These are phyloP conservation scores for Globisporangium recalcitrans DNA, from an alignment of 352 stramenopile species.

Conservation along the genomic window DNA sequence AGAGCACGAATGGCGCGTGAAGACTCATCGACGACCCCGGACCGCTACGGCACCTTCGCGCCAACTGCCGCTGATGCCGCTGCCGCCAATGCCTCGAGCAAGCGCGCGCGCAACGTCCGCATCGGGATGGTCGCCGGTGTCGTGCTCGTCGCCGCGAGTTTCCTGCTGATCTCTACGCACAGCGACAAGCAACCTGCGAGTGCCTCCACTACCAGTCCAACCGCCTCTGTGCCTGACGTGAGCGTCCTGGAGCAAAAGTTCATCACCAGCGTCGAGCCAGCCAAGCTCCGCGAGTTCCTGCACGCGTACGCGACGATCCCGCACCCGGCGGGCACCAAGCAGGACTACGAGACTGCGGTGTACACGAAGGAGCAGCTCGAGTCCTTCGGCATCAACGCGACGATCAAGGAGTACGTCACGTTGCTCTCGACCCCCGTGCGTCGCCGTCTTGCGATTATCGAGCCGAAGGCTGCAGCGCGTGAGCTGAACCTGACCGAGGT, in stretches of 20 bases:
- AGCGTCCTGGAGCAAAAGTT: conserved; percentile 7
- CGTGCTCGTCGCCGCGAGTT: conserved; percentile 3
- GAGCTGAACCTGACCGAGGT: conserved; percentile 58
- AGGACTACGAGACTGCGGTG: conserved; percentile 27
- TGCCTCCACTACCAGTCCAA: background rate
- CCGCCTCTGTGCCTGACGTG: background rate
- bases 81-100: background rate
- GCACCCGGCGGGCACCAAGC: conserved; percentile 16
- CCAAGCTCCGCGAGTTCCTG: conserved; percentile 9
- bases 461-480: conserved; percentile 21
- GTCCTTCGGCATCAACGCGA: conserved; percentile 32
- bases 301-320: conserved; percentile 10
- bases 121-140: conserved; percentile 15
- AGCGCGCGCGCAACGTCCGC: background rate
- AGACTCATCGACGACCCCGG: background rate
- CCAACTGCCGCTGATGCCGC: background rate
- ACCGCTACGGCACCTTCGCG: conserved; percentile 9
- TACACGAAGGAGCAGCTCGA: conserved; percentile 29
- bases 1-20: conserved; percentile 1
- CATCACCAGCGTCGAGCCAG: background rate
- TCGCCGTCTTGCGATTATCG: conserved; percentile 40
- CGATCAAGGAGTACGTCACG: conserved; percentile 19
- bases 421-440: conserved; percentile 60
- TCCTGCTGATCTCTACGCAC: conserved; percentile 4
- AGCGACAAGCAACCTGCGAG: background rate